Evolutionary conservation across 2,329 filamentous ascomycete species (phyloP), one percentile per base, ranked within the genome.

Genomic region (Rachicladosporium sp.): DNA sequence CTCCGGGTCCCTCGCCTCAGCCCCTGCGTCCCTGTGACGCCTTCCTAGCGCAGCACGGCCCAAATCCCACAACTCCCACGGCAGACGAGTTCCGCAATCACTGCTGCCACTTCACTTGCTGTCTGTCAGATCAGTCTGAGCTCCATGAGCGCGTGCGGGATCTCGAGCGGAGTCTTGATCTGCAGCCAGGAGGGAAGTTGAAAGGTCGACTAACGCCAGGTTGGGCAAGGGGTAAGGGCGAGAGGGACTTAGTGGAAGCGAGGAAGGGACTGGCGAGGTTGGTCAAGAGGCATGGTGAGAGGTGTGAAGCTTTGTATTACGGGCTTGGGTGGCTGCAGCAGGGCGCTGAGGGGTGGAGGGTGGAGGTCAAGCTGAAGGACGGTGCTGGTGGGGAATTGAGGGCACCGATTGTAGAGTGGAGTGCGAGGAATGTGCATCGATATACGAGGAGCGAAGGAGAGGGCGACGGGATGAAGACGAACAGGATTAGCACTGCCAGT

Each of bases 271-370:
- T 33, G 3, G 10, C 11, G 31, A 15, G 10, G 12, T 29, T 41
- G 34, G 10, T 11, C 11, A 41, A 37, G 30, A 33, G 39, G 31
- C 39, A 41, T 11, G 39, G 37, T 30, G 29, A 23, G 35, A 33
- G 39, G 39, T 41, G 39, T 34, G 39, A 41, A 31, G 39, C 34
- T 6, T n/a, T 41, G 30, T 37, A 41, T 23, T 41, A 37, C 31
- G 39, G 39, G 39, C 13, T 37, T 10, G 39, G 39, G 6, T n/a
- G 30, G 12, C 34, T 41, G 12, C 23, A 35, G 27, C 33, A 35
- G 29, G 30, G 38, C 4, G 38, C 35, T 40, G 31, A 27, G 23
- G 23, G 23, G 23, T 27, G 23, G 23, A 27, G 23, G 23, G 23
- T 27, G 6, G 23, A 27, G 23, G 23, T 27, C 23, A 27, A 27